Conservation (phyloP, 352 stramenopile species). For the Phytophthora boehmeriae region DNA sequence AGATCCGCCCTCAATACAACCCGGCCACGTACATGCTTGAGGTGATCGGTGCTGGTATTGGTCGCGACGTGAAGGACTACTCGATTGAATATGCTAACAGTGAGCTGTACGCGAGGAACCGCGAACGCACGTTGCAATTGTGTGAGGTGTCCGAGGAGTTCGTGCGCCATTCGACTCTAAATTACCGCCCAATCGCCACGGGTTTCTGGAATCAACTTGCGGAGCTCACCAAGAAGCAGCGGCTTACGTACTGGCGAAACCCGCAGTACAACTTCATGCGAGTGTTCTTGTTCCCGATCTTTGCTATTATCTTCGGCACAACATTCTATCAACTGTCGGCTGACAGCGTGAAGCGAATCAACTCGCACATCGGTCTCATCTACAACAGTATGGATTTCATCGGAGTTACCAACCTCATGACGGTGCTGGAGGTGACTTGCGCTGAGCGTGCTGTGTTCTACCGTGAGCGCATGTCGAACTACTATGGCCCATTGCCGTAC, state of each 20-base stretch:
- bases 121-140: constrained; percentile 26
- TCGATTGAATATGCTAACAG: constrained; percentile 58
- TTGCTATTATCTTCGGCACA: constrained; percentile 61
- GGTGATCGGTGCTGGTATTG: constrained; percentile 73
- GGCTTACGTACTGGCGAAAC: constrained; percentile 59
- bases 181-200: constrained; percentile 52
- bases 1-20: constrained; percentile 85
- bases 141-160: constrained; percentile 32
- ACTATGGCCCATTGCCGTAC: constrained; percentile 69
- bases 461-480: constrained; percentile 71
- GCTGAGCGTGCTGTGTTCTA: constrained; percentile 66
- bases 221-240: constrained; percentile 42
- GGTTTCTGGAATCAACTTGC: constrained; percentile 48
- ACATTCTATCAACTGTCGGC: constrained; percentile 55
- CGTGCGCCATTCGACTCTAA: constrained; percentile 50
- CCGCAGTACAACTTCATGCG: constrained; percentile 65
- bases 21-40: constrained; percentile 92
- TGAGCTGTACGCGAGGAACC: constrained; percentile 31
- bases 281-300: constrained; percentile 55
- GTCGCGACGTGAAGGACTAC: constrained; percentile 58
- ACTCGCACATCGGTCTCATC: constrained; percentile 66
- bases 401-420: constrained; percentile 66
- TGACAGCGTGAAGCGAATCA: constrained; percentile 42
- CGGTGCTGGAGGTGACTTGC: constrained; percentile 66
- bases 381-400: constrained; percentile 80